phyloP scores from a whole-genome alignment of 2,329 filamentous ascomycete genomes.

The Sclerotinia trifoliorum region DNA sequence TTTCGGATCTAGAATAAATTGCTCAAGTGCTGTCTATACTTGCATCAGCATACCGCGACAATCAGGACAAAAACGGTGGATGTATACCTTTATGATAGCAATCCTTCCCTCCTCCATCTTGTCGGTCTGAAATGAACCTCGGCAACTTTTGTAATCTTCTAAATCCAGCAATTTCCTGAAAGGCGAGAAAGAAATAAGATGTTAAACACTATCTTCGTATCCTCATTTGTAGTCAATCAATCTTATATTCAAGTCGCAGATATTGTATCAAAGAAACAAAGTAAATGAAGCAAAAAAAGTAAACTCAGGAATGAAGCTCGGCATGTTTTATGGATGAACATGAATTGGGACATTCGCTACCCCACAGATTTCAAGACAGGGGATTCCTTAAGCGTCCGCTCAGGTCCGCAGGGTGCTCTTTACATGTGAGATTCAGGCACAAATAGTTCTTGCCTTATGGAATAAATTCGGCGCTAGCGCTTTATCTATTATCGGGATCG shows the following conservation, averaged over 20 bases:
- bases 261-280: slow-evolving; percentile 3
- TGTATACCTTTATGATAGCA: slow-evolving; percentile 34
- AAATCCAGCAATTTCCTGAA: background rate
- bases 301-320: slow-evolving; percentile 27
- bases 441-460: background rate
- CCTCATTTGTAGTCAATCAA: background rate
- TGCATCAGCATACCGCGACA: background rate
- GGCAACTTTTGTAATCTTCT: slow-evolving; percentile 30
- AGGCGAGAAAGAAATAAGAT: background rate
- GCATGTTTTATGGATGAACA: slow-evolving; percentile 18
- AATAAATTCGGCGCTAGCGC: slow-evolving; percentile 18
- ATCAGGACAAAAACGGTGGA: background rate
- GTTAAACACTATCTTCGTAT: background rate
- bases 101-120: slow-evolving; percentile 30
- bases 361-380: slow-evolving; percentile 25
- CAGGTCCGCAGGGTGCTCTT: slow-evolving; percentile 20
- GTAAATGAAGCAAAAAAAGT: slow-evolving; percentile 9
- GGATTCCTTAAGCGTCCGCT: slow-evolving; percentile 19
- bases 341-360: slow-evolving; percentile 24
- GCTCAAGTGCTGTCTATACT: slow-evolving; percentile 56
- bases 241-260: background rate
- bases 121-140: slow-evolving; percentile 34
- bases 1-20: slow-evolving; percentile 74
- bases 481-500: slow-evolving; percentile 29
- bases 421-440: slow-evolving; percentile 29